Conservation (phyloP, 2,329 filamentous ascomycete species). For the Claviceps monticola region DNA sequence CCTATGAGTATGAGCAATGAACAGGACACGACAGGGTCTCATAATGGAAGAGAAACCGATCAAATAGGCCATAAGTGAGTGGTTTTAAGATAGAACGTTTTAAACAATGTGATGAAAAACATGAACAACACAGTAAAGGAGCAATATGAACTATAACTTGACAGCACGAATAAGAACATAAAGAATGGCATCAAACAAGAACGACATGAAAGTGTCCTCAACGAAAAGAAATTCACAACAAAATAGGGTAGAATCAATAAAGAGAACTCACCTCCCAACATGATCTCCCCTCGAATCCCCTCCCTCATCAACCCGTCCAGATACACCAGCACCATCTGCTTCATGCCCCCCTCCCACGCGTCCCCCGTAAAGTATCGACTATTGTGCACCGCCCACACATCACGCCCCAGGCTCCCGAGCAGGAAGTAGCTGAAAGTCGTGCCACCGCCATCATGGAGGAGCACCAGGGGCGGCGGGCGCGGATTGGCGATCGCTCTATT, state of each 20-base stretch:
- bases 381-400: conserved; percentile 19
- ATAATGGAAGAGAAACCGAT: neutral
- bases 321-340: conserved; percentile 17
- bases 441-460: conserved; percentile 19
- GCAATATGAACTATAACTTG: too few relatives aligned
- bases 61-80: neutral
- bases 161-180: too few relatives aligned
- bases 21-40: neutral
- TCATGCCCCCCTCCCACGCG: conserved; percentile 15
- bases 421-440: conserved; percentile 18
- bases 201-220: too few relatives aligned
- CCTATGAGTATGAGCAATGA: conserved; percentile 7
- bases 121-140: too few relatives aligned
- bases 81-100: too few relatives aligned
- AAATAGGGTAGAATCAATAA: neutral
- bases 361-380: conserved; percentile 14
- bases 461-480: conserved; percentile 12
- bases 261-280: conserved; percentile 12
- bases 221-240: too few relatives aligned
- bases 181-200: too few relatives aligned
- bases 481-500: conserved; percentile 7
- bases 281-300: conserved; percentile 13
- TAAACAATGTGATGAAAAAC: too few relatives aligned
- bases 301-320: conserved; percentile 11
- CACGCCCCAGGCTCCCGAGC: conserved; percentile 14